phyloP scores from a whole-genome alignment of 2,329 filamentous ascomycete species.

The Ophioceras dolichostomum region DNA sequence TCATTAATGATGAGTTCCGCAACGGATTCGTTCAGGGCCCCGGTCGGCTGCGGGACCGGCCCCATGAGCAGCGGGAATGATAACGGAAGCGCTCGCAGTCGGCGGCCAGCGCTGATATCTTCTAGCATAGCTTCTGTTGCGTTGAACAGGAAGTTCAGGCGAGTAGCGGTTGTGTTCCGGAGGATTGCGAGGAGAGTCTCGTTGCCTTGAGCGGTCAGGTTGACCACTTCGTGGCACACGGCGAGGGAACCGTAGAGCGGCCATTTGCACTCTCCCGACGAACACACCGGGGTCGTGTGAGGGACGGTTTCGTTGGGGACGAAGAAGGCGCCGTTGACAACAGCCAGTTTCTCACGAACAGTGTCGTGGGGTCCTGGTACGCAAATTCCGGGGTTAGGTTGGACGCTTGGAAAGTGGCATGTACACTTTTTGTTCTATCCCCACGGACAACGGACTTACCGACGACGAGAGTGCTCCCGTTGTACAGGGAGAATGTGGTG shows the following conservation, averaged over 20 bases:
- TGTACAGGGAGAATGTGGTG: constrained; percentile 1
- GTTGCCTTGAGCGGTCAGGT: constrained; percentile 6
- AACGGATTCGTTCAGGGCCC: constrained; percentile 8
- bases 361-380: background rate
- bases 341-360: background rate
- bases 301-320: constrained; percentile 1
- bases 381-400: background rate
- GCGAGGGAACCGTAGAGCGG: constrained; percentile 8
- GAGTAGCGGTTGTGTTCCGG: constrained; percentile 4
- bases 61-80: constrained; percentile 8
- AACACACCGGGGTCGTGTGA: constrained; percentile 3
- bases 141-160: constrained; percentile 6
- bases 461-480: background rate
- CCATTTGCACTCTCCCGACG: constrained; percentile 9
- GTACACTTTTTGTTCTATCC: background rate
- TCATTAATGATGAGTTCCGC: constrained; percentile 7
- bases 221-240: constrained; percentile 9
- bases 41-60: constrained; percentile 4
- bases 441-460: constrained; percentile 1
- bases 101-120: background rate
- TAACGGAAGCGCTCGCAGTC: background rate
- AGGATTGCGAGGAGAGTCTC: constrained; percentile 4
- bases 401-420: background rate
- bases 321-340: constrained; percentile 3
- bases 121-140: background rate